Evolutionary conservation across 129 eudicot species (phyloP), one percentile per base, ranked within the genome.

Genomic region (Flaveria robusta): DNA sequence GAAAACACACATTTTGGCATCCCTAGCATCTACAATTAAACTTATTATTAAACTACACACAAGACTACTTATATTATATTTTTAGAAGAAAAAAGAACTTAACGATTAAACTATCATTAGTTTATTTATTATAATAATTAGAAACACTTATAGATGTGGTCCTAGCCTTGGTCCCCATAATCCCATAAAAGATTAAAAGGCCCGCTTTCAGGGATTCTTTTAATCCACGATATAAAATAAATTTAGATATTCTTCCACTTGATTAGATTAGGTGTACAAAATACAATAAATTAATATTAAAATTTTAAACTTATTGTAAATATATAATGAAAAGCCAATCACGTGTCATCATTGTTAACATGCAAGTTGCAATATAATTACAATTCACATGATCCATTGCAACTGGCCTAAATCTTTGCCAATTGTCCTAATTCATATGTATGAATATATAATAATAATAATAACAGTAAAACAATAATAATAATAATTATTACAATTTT

Each of bases 141-240:
- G 45, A 29, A 31, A 63, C 11, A 63, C 27, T 9, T 60, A 14
- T 27, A 60, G 18, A 26, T 26, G 27, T 60, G 67, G 18, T 24
- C 67, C n/a, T 60, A 60, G 67, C 67, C 41, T 60, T 60, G 67
- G 67, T 60, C 67, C 66, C 67, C 67, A 60, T 26, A 23, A 60
- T 60, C 39, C 67, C 67, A 60, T 60, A 12, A 60, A 26, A 60
- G 67, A 58, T 23, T 58, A 22, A 58, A 23, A 58, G 42, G 2
- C 67, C 19, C 4, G 22, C 45, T 29, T 63, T 31, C 18, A 63
- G 68, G 41, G 68, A 63, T 63, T 63, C 68, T 63, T 63, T 63
- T 27, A 15, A 14, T 29, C 45, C 22, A 27, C 22, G 29, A 12
- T 13, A 27, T 15, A 12, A 63, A 63, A 27, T 14, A 29, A 26